Base-by-base conservation (phyloP, 2,329 filamentous ascomycete species). In the Pseudogymnoascus sp. region DNA sequence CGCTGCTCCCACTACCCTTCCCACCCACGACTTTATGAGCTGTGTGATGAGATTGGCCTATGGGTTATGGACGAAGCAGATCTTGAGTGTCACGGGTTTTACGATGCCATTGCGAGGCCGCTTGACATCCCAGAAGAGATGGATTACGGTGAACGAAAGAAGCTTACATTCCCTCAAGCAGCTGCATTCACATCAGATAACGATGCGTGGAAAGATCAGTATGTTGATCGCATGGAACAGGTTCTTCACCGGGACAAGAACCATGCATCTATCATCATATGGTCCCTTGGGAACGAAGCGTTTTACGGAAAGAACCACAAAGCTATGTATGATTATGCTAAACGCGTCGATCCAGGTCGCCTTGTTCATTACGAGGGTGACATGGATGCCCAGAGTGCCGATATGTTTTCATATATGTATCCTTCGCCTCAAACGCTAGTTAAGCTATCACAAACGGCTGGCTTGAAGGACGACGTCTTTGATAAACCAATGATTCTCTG, bases 231-330 rank as follows among this genome's bases (percentile, higher is more conserved):
- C 2, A 84, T 85, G 61, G 73, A 77, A 33, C 83, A 87, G 60
- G 73, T 90, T 61, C 78, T 90, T 0, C 79, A 85, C 67, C 78
- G 88, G 14, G 86, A 90, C 71, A 88, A 88, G 73, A 86, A 90
- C 62, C 85, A 89, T 65, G 72, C 87, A 0, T 86, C 80, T n/a
- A 78, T 90, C 58, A 84, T 90, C 57, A 81, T 89, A 41, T 90
- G 88, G 88, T 87, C 84, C 54, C 76, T 90, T 0, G 88, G 87
- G 0, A 90, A 90, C 67, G 87, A 90, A 69, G 82, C 86, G 0
- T 90, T 88, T 69, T 89, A 88, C 67, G 87, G 87, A 0, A 74
- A 76, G 7, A 90, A 90, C 68, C 85, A 87, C 67, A 78, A 77
- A 50, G 83, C 81, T 35, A 90, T 90, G 87, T 85, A 86, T 66